Evolutionary conservation across 1,139 yeast species (phyloP).

Genomic region (Geotrichum restrictum): DNA sequence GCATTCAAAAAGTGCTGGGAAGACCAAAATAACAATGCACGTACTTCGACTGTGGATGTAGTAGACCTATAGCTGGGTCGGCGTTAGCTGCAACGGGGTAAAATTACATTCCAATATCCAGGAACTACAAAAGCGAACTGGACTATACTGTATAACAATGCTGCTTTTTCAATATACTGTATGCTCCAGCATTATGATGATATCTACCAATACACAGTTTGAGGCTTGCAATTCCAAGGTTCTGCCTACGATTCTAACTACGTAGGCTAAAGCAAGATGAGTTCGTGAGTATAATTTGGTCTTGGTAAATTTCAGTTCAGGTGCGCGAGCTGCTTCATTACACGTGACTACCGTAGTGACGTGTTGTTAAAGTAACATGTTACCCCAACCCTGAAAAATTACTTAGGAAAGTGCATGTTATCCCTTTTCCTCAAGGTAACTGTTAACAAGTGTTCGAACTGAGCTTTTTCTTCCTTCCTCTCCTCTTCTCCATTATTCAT

Average conservation of each 20-base stretch:
- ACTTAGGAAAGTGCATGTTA: background rate
- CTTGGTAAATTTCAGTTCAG: background rate
- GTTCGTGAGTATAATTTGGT: no score
- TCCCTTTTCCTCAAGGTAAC: conserved; percentile 7
- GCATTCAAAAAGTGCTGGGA: conserved; percentile 70
- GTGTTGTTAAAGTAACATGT: conserved; percentile 3
- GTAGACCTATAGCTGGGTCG: no score
- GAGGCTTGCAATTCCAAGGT: no score
- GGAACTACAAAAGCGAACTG: no score
- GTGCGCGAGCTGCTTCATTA: background rate
- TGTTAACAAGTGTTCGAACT: conserved; percentile 7
- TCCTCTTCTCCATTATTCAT: background rate
- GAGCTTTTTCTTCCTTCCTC: conserved; percentile 2
- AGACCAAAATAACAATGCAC: conserved; percentile 50
- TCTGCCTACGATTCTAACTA: no score
- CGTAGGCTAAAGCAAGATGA: no score
- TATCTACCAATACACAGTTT: no score
- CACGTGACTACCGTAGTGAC: conserved; percentile 12
- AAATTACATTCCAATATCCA: no score
- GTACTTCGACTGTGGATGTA: conserved; percentile 36
- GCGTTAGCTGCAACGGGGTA: no score
- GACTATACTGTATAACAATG: no score
- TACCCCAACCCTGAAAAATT: conserved; percentile 12
- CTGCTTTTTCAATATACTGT: no score
- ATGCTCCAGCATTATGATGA: no score